These are phyloP conservation scores for Helicocarpus griseus DNA, from an alignment of 2,329 filamentous ascomycete species.

Conservation along the genomic window DNA sequence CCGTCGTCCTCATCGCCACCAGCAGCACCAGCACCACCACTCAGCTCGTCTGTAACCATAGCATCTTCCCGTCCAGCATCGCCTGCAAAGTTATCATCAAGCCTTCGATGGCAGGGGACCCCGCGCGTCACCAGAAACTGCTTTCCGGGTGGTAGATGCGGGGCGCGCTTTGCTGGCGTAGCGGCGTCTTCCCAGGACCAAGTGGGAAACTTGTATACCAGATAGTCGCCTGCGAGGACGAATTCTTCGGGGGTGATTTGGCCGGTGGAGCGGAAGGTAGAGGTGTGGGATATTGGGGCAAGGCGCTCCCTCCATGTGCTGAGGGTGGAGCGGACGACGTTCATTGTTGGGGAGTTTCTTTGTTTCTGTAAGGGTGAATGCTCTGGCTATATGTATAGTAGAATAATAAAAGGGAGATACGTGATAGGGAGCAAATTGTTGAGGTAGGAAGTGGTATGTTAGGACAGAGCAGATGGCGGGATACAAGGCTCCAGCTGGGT, in stretches of 20 bases:
- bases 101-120: slow-evolving; percentile 81
- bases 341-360: slow-evolving; percentile 48
- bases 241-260: slow-evolving; percentile 98
- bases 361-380: not conserved
- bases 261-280: slow-evolving; percentile 85
- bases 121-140: slow-evolving; percentile 93
- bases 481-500: not conserved
- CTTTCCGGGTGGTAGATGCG: slow-evolving; percentile 76
- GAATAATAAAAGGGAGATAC: not conserved
- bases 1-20: slow-evolving; percentile 64
- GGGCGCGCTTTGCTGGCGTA: slow-evolving; percentile 64
- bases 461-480: not conserved
- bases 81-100: slow-evolving; percentile 89
- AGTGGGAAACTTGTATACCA: slow-evolving; percentile 97
- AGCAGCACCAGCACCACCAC: slow-evolving; percentile 34
- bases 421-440: not conserved
- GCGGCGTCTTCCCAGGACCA: slow-evolving; percentile 95
- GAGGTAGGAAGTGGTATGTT: not conserved
- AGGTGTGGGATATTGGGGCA: slow-evolving; percentile 78
- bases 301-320: slow-evolving; percentile 87
- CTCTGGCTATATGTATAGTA: not conserved
- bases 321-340: slow-evolving; percentile 84
- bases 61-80: slow-evolving; percentile 79
- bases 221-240: slow-evolving; percentile 86
- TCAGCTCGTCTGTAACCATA: slow-evolving; percentile 69